Evolutionary conservation across 2,329 filamentous ascomycete genomes (phyloP), one percentile per base, ranked within the genome.

Genomic region (Xylaria sp.): DNA sequence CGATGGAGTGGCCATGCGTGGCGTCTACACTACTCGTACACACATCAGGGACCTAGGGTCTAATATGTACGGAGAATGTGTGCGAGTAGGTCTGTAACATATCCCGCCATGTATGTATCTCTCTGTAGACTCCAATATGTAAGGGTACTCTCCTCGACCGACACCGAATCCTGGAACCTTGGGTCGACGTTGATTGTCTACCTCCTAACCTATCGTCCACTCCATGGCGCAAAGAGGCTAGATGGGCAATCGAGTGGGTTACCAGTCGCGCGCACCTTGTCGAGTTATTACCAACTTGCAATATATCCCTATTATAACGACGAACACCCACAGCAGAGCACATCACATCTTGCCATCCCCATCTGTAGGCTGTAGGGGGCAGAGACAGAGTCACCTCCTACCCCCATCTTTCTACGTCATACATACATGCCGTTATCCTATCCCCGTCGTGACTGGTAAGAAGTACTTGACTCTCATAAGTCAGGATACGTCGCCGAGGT

Each of bases 1-100:
- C 54, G 59, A 55, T 61, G 54, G 58, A 55, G 58, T 59, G 52
- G 44, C 44, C 59, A 63, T 61, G 65, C 54, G 64, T 58, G 61
- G 64, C 63, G 65, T 67, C 63, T 61, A 63, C 48, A 10, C 37
- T 62, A n/a, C n/a, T n/a, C n/a, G n/a, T n/a, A 63, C 48, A 58
- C 46, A 46, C 42, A 5, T 46, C 54, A 63, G 44, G 59, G 66
- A 62, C 63, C 54, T 23, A 46, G 52, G 56, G 63, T 63, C 62
- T 60, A 16, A 16, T 16, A 55, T 55, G 50, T 46, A 11, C n/a
- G 9, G 4, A 13, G 37, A 9, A 9, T 13, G 9, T 42, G 9
- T 42, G 2, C 16, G 16, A 2, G 37, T 10, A 13, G 37, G 37
- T 42, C 8, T 11, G 37, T 42, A 42, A 13, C 9, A 3, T 37